Conservation (phyloP, 208 protist species). For the Leishmania aethiopica region DNA sequence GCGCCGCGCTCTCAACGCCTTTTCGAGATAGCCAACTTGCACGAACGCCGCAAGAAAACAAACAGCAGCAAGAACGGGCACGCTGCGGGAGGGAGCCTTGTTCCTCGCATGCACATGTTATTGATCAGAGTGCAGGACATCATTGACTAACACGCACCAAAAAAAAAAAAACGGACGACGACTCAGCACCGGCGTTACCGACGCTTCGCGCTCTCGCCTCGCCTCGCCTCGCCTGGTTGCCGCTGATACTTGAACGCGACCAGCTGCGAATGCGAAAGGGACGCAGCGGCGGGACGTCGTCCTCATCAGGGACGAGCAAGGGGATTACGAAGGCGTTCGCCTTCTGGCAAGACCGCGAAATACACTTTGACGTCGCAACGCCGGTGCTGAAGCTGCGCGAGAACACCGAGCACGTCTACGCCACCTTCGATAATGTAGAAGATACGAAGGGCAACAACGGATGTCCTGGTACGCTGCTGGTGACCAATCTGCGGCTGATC, state of each 20-base stretch:
- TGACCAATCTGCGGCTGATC: conserved; percentile 97
- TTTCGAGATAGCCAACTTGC: neutral
- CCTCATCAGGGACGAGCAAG: conserved; percentile 10
- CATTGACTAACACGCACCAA: neutral
- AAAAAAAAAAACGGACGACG: neutral
- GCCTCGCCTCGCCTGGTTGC: neutral
- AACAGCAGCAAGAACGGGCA: neutral
- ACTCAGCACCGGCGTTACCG: neutral
- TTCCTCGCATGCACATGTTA: neutral
- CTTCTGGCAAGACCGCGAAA: conserved; percentile 96
- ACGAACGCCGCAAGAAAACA: neutral
- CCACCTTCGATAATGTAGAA: conserved; percentile 86
- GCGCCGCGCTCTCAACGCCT: neutral
- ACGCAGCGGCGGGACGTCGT: neutral
- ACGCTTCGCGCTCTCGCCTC: neutral
- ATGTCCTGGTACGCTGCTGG: conserved; percentile 79
- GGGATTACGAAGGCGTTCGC: conserved; percentile 47
- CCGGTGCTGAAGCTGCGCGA: conserved; percentile 59
- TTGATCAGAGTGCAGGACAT: neutral
- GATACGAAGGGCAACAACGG: conserved; percentile 97
- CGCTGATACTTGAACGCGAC: neutral
- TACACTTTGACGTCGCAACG: conserved; percentile 89
- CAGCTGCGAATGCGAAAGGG: neutral
- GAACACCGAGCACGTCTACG: conserved; percentile 80
- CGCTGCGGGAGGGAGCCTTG: neutral